Percentiles rank a stretch among this genome's conserved stretches.
These are phyloP conservation scores for Cyanidiococcus yangmingshanensis DNA, from an alignment of 23 red algal species.

Conservation along the genomic window DNA sequence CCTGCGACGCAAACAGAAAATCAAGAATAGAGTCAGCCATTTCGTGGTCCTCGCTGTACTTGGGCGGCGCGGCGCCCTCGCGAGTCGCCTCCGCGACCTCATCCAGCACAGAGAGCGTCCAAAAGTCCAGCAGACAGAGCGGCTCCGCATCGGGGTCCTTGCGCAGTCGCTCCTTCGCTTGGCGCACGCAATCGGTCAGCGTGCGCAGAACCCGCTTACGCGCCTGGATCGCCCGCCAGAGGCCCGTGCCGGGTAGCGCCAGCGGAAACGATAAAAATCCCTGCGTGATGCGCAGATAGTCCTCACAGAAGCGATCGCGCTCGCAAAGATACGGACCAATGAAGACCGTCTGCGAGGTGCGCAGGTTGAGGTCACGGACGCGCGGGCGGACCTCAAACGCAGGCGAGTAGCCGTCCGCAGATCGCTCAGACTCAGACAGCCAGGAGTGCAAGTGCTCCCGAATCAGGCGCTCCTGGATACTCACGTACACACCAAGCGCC, in stretches of 20 bases:
- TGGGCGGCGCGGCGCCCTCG: not conserved
- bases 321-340: conserved; percentile 30
- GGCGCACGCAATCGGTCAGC: conserved; percentile 18
- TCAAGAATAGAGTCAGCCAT: conserved; percentile 38
- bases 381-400: conserved; percentile 14
- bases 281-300: conserved; percentile 33
- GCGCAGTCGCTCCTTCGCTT: conserved; percentile 19
- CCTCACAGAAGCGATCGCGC: conserved; percentile 23
- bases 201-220: conserved; percentile 8
- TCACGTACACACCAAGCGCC: conserved; percentile 32
- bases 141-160: conserved; percentile 25
- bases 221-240: conserved; percentile 32
- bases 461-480: conserved; percentile 29
- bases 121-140: conserved; percentile 37
- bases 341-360: conserved; percentile 31
- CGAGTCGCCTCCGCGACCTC: conserved; percentile 21
- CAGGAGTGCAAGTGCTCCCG: conserved; percentile 11
- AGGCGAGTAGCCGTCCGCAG: not conserved
- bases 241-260: conserved; percentile 27
- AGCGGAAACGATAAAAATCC: conserved; percentile 34
- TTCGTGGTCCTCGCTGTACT: conserved; percentile 22
- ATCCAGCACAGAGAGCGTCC: conserved; percentile 33
- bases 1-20: conserved; percentile 48
- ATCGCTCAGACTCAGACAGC: not conserved
- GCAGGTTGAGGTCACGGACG: conserved; percentile 29